Conservation (phyloP, 768 basidiomycete genomes). For the Leccinum arenicola region DNA sequence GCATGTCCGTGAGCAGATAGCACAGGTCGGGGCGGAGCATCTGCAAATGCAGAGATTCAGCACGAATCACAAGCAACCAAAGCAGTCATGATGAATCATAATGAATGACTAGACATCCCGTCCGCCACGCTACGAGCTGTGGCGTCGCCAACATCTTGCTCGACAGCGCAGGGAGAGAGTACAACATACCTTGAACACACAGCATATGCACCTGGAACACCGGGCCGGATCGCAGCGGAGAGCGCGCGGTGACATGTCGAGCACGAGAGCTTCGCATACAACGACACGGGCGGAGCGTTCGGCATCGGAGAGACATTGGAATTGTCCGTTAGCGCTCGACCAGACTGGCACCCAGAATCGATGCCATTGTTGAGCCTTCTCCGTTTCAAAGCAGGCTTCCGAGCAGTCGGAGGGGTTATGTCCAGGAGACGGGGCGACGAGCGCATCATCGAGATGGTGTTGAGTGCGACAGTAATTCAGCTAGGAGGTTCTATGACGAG, state of each 20-base stretch:
- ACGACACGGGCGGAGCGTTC: slow-evolving; percentile 1
- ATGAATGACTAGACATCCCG: not conserved
- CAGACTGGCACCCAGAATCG: slow-evolving; percentile 15
- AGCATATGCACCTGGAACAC: slow-evolving; percentile 5
- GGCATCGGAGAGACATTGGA: slow-evolving; percentile 14
- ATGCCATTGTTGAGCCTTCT: slow-evolving; percentile 21
- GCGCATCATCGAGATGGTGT: slow-evolving; percentile 12
- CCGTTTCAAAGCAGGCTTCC: slow-evolving; percentile 25
- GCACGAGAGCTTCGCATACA: slow-evolving; percentile 21
- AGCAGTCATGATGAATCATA: not conserved
- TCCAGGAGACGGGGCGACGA: slow-evolving; percentile 13
- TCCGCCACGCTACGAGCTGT: not conserved
- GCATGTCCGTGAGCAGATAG: slow-evolving; percentile 38
- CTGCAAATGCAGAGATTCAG: slow-evolving; percentile 20
- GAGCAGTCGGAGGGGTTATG: slow-evolving; percentile 8
- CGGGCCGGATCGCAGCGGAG: slow-evolving; percentile 17
- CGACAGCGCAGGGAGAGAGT: not conserved
- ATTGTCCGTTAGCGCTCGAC: slow-evolving; percentile 18
- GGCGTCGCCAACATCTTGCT: not conserved
- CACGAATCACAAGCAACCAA: not conserved
- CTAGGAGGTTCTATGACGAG: not conserved
- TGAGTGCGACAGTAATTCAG: not conserved
- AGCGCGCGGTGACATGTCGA: slow-evolving; percentile 31
- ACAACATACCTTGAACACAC: slow-evolving; percentile 24
- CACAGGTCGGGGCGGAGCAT: slow-evolving; percentile 34